A percentile compares a stretch with the other conserved stretches of the same genome.
Evolutionary conservation across 1,284 basidiomycete genomes (phyloP).

Genomic region (Ganoderma meredithae): DNA sequence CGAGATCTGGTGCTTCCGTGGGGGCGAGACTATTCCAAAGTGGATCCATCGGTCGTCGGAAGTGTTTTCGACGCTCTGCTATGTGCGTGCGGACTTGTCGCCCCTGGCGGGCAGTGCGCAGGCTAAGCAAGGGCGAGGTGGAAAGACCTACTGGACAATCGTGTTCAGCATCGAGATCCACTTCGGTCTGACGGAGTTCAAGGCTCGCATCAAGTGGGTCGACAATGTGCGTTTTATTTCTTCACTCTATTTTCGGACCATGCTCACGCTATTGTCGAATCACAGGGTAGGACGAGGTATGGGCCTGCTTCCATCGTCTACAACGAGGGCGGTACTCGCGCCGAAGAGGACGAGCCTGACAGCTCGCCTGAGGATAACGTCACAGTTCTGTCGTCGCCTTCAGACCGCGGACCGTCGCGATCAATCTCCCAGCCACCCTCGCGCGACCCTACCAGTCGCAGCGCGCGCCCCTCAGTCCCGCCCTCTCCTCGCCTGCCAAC

Average conservation of each 20-base stretch:
- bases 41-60: constrained; percentile 73
- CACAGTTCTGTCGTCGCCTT: constrained; percentile 35
- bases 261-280: constrained; percentile 2
- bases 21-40: constrained; percentile 68
- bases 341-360: constrained; percentile 69
- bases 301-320: constrained; percentile 82
- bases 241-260: constrained; percentile 10
- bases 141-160: constrained; percentile 80
- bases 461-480: constrained; percentile 30
- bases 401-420: constrained; percentile 34
- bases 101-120: constrained; percentile 72
- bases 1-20: constrained; percentile 82
- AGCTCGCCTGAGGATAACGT: constrained; percentile 43
- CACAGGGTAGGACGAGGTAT: constrained; percentile 66
- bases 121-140: constrained; percentile 65
- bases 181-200: constrained; percentile 82
- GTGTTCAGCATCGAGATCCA: constrained; percentile 84
- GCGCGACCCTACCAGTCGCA: constrained; percentile 33
- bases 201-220: constrained; percentile 80
- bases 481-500: constrained; percentile 33
- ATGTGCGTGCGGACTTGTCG: constrained; percentile 78
- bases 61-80: constrained; percentile 76
- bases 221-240: constrained; percentile 61
- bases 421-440: constrained; percentile 43
- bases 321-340: constrained; percentile 76